Evolutionary conservation across 345 rosid species (phyloP), one percentile per base, ranked within the genome.

Genomic region (Bruguiera sexangula): DNA sequence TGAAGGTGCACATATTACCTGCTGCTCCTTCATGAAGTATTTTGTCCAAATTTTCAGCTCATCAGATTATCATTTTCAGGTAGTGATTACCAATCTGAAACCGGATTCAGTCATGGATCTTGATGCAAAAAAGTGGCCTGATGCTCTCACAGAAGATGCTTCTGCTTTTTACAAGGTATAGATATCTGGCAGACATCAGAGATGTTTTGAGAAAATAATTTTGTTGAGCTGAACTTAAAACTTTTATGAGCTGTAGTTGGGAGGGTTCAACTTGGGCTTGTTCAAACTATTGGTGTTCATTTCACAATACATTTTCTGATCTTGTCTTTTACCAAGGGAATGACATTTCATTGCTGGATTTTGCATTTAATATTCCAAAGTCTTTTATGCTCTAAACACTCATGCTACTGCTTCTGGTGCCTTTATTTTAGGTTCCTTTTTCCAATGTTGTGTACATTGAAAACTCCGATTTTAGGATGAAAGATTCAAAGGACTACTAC

Each of bases 71-170:
- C 39, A 13, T 64, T 77, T 59, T 70, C 73, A 89, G 92, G 88
- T 89, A 20, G 86, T 87, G 60, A 86, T 96, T 74, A 86, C 92
- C 73, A 96, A 92, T 77, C 69, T 96, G 73, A 86, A 89, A 30
- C 70, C 96, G 31, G 85, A 84, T 70, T 73, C 75, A 39, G 66
- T 81, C 61, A 68, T 90, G 70, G 83, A 88, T 80, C 90, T 92
- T 71, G 97, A 95, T 69, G 99, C 97, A 63, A 95, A 89, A 82
- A 87, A 82, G 79, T 95, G 97, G 98, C 98, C 97, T 51, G 94
- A 95, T 79, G 92, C 94, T 69, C 84, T 78, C 68, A 67, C 82
- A 60, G 94, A 85, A 65, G 90, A 90, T 75, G 68, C 84, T 70
- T 84, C 89, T 30, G 84, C 96, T 62, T 80, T 95, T 67, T 95